Evolutionary conservation across 768 basidiomycete genomes (phyloP).

Genomic region (Rickenella mellea): DNA sequence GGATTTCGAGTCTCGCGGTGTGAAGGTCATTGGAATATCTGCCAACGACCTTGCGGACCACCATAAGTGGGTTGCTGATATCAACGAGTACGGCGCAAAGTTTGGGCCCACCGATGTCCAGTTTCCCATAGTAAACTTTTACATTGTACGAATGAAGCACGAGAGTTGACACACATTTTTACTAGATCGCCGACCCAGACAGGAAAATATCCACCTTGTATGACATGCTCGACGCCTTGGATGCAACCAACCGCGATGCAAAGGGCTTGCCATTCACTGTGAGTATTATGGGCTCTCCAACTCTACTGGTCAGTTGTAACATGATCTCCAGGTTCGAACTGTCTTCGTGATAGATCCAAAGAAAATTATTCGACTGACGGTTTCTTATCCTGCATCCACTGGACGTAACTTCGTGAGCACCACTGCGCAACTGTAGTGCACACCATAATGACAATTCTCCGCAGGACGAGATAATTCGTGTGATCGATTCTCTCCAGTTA

Average conservation of each 20-base stretch:
- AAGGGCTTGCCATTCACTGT: slow-evolving; percentile 94
- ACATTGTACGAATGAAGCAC: neutral
- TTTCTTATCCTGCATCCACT: slow-evolving; percentile 92
- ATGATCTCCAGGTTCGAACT: slow-evolving; percentile 89
- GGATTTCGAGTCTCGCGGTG: slow-evolving; percentile 81
- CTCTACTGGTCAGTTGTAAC: too few species aligned
- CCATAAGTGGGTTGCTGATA: slow-evolving; percentile 81
- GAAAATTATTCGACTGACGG: slow-evolving; percentile 82
- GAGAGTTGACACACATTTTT: slow-evolving; percentile 1
- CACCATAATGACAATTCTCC: neutral
- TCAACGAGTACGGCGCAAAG: slow-evolving; percentile 70
- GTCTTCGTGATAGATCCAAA: slow-evolving; percentile 98
- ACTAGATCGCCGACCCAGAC: slow-evolving; percentile 84
- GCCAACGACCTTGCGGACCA: slow-evolving; percentile 86
- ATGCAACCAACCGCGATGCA: slow-evolving; percentile 77
- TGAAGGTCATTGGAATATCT: slow-evolving; percentile 90
- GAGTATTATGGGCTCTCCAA: slow-evolving; percentile 10
- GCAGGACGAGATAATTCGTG: slow-evolving; percentile 54
- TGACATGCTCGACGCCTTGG: slow-evolving; percentile 95
- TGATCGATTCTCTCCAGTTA: slow-evolving; percentile 88
- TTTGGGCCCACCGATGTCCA: slow-evolving; percentile 62
- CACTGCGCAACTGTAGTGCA: neutral
- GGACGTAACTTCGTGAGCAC: slow-evolving; percentile 78
- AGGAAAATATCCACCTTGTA: slow-evolving; percentile 79
- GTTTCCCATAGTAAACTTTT: slow-evolving; percentile 78